A percentile compares a stretch with the other conserved stretches of the same genome.
These are phyloP conservation scores for Pythium aristosporum DNA, from an alignment of 352 stramenopile genomes.

Conservation along the genomic window DNA sequence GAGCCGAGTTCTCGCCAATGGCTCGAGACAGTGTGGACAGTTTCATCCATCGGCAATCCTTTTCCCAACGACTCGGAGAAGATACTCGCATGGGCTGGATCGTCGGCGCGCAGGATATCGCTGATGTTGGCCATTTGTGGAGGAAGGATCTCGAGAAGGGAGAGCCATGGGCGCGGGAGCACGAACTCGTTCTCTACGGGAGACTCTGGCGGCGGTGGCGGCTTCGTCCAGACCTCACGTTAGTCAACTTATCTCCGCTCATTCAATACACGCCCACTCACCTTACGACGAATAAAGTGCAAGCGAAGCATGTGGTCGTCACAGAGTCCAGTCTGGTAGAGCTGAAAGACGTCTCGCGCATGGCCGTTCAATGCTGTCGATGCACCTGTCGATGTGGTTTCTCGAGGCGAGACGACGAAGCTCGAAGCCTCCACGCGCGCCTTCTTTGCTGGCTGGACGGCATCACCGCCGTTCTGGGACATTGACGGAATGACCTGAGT, in stretches of 20 bases:
- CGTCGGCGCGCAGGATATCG: slow-evolving; percentile 15
- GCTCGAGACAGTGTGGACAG: neutral
- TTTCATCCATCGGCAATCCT: neutral
- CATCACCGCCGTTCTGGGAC: neutral
- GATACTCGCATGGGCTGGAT: neutral
- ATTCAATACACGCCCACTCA: slow-evolving; percentile 12
- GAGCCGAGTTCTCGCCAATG: slow-evolving; percentile 13
- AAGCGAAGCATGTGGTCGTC: slow-evolving; percentile 60
- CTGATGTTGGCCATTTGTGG: slow-evolving; percentile 27
- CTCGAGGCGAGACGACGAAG: neutral
- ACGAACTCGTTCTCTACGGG: slow-evolving; percentile 47
- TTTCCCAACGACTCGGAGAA: neutral
- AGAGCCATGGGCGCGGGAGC: slow-evolving; percentile 41
- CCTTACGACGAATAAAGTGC: slow-evolving; percentile 46
- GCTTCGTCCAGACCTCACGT: slow-evolving; percentile 5
- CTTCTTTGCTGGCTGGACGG: slow-evolving; percentile 9
- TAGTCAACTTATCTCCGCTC: neutral
- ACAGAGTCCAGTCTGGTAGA: slow-evolving; percentile 61
- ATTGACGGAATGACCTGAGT: slow-evolving; percentile 7
- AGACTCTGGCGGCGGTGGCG: slow-evolving; percentile 23
- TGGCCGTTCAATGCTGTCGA: neutral
- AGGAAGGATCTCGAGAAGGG: slow-evolving; percentile 40
- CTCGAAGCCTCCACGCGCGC: neutral
- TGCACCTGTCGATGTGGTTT: neutral
- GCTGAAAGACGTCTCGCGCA: slow-evolving; percentile 38